A percentile compares a stretch with the other conserved stretches of the same genome.
These are phyloP conservation scores for Cladosporium austrohemisphaericum DNA, from an alignment of 2,329 filamentous ascomycete genomes.

Conservation along the genomic window DNA sequence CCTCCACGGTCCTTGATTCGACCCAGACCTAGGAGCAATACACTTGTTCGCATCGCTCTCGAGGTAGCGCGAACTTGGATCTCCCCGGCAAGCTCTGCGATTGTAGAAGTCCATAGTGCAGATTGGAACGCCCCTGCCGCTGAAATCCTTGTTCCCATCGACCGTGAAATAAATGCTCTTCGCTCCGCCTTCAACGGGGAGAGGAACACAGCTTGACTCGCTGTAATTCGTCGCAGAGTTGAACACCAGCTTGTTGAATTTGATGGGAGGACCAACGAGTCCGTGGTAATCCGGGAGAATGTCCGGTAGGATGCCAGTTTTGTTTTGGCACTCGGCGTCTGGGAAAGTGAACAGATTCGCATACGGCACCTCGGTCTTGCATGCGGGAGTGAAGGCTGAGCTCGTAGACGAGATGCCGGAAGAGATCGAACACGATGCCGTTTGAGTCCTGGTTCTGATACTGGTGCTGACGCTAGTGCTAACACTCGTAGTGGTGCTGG, in stretches of 20 bases:
- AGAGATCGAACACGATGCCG: not conserved
- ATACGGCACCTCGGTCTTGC: slow-evolving; percentile 1
- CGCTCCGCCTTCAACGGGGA: not conserved
- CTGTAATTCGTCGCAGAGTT: not conserved
- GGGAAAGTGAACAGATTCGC: not conserved
- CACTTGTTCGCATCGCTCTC: not conserved
- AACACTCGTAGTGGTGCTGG: not conserved
- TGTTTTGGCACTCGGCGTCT: not conserved
- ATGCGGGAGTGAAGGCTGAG: not conserved
- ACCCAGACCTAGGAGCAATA: not conserved
- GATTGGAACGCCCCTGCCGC: too few species aligned
- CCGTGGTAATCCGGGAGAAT: not conserved
- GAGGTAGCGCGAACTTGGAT: not conserved
- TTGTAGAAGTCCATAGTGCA: not conserved
- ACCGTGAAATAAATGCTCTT: not conserved
- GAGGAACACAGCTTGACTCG: not conserved
- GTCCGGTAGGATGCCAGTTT: not conserved
- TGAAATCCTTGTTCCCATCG: not conserved
- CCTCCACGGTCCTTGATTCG: not conserved
- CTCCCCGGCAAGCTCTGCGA: not conserved
- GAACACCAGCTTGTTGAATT: not conserved
- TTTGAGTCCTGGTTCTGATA: not conserved
- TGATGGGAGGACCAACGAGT: not conserved
- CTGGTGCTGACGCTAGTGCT: not conserved
- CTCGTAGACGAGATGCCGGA: not conserved